A percentile compares a stretch with the other conserved stretches of the same genome.
phyloP scores from a whole-genome alignment of 768 basidiomycete species.

The Russula sp. region DNA sequence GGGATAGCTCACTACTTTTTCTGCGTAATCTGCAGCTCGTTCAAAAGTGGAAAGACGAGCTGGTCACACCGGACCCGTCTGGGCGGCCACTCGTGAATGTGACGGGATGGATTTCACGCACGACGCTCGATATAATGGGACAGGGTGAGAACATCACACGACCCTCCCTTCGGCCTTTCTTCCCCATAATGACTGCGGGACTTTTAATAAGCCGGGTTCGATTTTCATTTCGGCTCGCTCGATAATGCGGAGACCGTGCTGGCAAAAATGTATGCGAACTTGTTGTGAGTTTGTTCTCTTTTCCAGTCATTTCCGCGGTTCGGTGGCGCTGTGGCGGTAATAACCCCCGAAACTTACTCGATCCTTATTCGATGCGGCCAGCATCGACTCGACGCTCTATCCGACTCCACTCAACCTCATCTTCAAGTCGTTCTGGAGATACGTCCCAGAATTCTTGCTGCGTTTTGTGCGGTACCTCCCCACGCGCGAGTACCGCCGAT shows the following conservation, averaged over 20 bases:
- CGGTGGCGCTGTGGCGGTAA: background rate
- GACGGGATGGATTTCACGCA: conserved; percentile 21
- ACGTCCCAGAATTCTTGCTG: conserved; percentile 18
- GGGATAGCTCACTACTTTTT: no score
- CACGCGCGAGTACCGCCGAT: conserved; percentile 4
- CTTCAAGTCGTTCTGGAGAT: conserved; percentile 21
- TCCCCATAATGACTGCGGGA: no score
- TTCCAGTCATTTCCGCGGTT: background rate
- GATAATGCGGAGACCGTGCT: conserved; percentile 22
- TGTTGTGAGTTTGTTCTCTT: conserved; percentile 23
- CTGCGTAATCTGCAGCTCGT: conserved; percentile 17
- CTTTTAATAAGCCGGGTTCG: conserved; percentile 23
- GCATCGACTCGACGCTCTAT: conserved; percentile 11
- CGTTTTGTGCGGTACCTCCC: conserved; percentile 6
- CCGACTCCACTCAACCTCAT: conserved; percentile 8
- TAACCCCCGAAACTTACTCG: background rate
- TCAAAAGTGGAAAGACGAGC: conserved; percentile 24
- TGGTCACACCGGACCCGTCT: conserved; percentile 5
- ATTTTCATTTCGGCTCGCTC: conserved; percentile 24
- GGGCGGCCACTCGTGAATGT: conserved; percentile 16
- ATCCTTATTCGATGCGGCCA: background rate
- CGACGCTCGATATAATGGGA: conserved; percentile 27
- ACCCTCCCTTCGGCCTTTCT: background rate
- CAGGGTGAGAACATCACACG: conserved; percentile 20
- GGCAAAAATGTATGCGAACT: conserved; percentile 23